Conservation (phyloP, 331 rosid genomes). For the Ulmus americana region DNA sequence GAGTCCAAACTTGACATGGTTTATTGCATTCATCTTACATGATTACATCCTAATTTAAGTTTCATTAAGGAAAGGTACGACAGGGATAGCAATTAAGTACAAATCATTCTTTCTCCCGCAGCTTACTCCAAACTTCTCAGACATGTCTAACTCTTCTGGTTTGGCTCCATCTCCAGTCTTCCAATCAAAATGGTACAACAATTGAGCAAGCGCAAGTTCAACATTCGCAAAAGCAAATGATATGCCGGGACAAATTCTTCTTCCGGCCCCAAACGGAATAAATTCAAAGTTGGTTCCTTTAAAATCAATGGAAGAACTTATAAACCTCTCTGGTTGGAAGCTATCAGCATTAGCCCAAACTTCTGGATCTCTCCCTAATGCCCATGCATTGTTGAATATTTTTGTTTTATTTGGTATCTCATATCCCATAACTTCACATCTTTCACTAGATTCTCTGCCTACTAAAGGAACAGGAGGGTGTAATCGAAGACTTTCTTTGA, state of each 20-base stretch:
- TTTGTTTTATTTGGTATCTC: not conserved
- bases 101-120: slow-evolving; percentile 2
- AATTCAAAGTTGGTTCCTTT: slow-evolving; percentile 10
- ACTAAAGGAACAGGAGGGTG: slow-evolving; percentile 7
- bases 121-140: not conserved
- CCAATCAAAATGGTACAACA: slow-evolving; percentile 14
- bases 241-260: slow-evolving; percentile 10
- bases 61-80: not conserved
- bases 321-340: slow-evolving; percentile 6
- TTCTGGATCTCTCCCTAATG: slow-evolving; percentile 14
- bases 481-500: slow-evolving; percentile 8
- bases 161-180: slow-evolving; percentile 5
- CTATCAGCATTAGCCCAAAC: not conserved
- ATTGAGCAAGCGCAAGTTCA: slow-evolving; percentile 7
- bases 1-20: not conserved
- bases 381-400: slow-evolving; percentile 1
- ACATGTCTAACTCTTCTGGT: not conserved
- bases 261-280: slow-evolving; percentile 3
- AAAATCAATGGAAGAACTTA: not conserved
- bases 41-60: not conserved
- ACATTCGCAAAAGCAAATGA: not conserved
- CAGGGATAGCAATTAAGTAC: not conserved
- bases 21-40: not conserved
- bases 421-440: not conserved
- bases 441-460: not conserved